Percentiles rank a stretch among this genome's conserved stretches.
Conservation (phyloP, 306 rosid species). For the Corylus heterophylla region DNA sequence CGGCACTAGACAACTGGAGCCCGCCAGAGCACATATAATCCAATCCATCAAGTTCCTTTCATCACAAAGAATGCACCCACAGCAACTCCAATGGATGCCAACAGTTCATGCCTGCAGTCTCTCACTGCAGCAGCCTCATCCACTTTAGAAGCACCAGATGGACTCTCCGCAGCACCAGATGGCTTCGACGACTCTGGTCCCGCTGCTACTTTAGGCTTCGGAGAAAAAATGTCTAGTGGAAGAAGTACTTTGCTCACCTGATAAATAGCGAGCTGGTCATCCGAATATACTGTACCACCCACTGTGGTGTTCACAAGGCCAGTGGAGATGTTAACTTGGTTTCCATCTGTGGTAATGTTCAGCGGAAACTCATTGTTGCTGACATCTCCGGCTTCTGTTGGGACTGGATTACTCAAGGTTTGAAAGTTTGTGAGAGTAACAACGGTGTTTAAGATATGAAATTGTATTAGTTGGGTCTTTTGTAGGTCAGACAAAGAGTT, state of each 20-base stretch:
- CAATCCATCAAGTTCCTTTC: slow-evolving; percentile 19
- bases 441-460: slow-evolving; percentile 31
- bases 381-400: slow-evolving; percentile 41
- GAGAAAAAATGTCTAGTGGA: slow-evolving; percentile 35
- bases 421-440: slow-evolving; percentile 34
- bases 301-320: slow-evolving; percentile 39
- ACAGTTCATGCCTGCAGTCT: slow-evolving; percentile 8
- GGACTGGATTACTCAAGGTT: slow-evolving; percentile 46
- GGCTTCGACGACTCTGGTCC: slow-evolving; percentile 10
- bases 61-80: background rate
- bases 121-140: background rate
- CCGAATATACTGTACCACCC: slow-evolving; percentile 37
- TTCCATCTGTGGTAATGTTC: slow-evolving; percentile 37
- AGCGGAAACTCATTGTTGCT: slow-evolving; percentile 30
- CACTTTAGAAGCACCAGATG: slow-evolving; percentile 6
- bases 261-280: slow-evolving; percentile 38
- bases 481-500: slow-evolving; percentile 33
- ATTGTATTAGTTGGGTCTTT: slow-evolving; percentile 40
- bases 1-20: background rate
- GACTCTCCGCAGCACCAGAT: background rate
- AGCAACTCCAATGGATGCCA: slow-evolving; percentile 26
- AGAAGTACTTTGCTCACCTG: slow-evolving; percentile 36
- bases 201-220: slow-evolving; percentile 27
- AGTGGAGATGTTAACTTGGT: slow-evolving; percentile 38
- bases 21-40: background rate